phyloP scores from a whole-genome alignment of 257 asterid genomes.

The Solanum pennellii region DNA sequence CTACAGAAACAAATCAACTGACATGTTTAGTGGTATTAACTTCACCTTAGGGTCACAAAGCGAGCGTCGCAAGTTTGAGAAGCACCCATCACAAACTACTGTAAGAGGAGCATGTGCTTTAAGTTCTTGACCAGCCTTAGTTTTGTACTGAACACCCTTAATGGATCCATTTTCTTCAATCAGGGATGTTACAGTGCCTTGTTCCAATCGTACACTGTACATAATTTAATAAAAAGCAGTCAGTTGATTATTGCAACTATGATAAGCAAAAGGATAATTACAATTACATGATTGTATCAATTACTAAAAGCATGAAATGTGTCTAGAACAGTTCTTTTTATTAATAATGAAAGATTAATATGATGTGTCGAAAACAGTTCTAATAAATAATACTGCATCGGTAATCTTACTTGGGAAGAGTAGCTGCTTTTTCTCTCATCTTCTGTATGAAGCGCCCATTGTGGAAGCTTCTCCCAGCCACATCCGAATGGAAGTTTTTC shows the following conservation, averaged over 20 bases:
- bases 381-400: neutral
- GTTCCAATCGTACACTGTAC: constrained; percentile 30
- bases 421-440: constrained; percentile 41
- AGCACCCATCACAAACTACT: constrained; percentile 48
- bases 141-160: constrained; percentile 34
- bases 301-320: neutral
- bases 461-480: constrained; percentile 42
- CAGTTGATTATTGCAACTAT: neutral
- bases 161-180: constrained; percentile 39
- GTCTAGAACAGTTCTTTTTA: neutral
- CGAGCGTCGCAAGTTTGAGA: constrained; percentile 42
- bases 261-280: neutral
- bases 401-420: constrained; percentile 28
- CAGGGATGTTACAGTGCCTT: constrained; percentile 49
- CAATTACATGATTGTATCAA: neutral
- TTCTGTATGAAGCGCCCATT: constrained; percentile 42
- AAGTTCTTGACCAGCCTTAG: constrained; percentile 21
- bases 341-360: neutral
- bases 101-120: constrained; percentile 39
- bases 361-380: neutral
- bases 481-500: constrained; percentile 24
- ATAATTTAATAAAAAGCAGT: neutral
- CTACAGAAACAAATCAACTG: neutral
- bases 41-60: constrained; percentile 41
- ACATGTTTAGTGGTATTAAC: neutral